Evolutionary conservation across 495 filamentous ascomycete species (phyloP).

Genomic region (Darksidea phi): DNA sequence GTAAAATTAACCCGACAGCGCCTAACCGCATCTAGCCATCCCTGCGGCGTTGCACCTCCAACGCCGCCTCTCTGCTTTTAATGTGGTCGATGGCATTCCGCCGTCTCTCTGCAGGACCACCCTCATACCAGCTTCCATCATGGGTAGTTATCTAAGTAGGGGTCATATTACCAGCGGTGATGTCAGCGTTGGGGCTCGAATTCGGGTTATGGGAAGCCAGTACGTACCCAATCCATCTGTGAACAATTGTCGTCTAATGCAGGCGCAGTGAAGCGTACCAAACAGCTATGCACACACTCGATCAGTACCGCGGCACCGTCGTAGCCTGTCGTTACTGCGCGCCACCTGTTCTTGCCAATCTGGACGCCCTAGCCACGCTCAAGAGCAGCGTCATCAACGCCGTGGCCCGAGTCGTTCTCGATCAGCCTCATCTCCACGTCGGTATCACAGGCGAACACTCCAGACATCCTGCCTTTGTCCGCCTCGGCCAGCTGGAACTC

Average conservation of each 20-base stretch:
- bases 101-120: no score
- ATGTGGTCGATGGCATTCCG: no score
- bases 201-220: constrained; percentile 25
- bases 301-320: constrained; percentile 26
- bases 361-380: constrained; percentile 5
- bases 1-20: no score
- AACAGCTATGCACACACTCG: constrained; percentile 22
- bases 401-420: constrained; percentile 11
- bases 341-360: constrained; percentile 11
- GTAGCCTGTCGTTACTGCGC: constrained; percentile 21
- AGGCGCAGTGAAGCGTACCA: constrained; percentile 26
- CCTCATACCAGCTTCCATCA: no score
- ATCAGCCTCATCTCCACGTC: constrained; percentile 19
- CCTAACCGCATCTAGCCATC: no score
- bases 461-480: constrained; percentile 16
- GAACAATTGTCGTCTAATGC: constrained; percentile 4
- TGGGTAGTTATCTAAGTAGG: no score
- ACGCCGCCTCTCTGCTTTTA: no score
- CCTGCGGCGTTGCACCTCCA: no score
- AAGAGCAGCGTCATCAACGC: constrained; percentile 6
- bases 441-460: constrained; percentile 19
- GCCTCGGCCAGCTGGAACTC: constrained; percentile 14
- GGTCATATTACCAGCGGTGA: no score
- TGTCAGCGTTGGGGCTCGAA: no score
- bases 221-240: constrained; percentile 4